These are phyloP conservation scores for Clarireedia sp. DNA, from an alignment of 2,329 filamentous ascomycete genomes.

Conservation along the genomic window DNA sequence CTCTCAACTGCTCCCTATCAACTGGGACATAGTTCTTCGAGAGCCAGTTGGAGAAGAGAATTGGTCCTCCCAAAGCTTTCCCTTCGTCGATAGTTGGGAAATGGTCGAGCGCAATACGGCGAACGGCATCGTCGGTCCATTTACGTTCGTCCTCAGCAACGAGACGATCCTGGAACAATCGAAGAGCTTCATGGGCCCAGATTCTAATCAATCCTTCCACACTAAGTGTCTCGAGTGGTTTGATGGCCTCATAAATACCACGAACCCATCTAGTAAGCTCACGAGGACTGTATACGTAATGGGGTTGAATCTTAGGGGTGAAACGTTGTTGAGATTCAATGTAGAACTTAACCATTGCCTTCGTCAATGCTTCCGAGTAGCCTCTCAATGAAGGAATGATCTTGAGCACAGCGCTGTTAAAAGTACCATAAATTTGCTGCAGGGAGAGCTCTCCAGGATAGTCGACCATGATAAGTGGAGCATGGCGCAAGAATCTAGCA, in stretches of 20 bases:
- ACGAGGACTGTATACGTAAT: conserved; percentile 98
- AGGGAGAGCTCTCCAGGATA: conserved; percentile 95
- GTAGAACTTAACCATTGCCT: conserved; percentile 96
- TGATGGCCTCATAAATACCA: conserved; percentile 93
- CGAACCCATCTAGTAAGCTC: conserved; percentile 97
- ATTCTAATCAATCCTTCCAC: conserved; percentile 91
- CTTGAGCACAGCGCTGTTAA: conserved; percentile 93
- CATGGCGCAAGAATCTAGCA: conserved; percentile 87
- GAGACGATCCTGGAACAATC: conserved; percentile 94
- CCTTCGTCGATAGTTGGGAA: conserved; percentile 95
- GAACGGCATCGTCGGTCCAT: conserved; percentile 88
- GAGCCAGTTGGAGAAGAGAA: conserved; percentile 98
- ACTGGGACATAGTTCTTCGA: conserved; percentile 98
- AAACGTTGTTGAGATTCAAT: conserved; percentile 90
- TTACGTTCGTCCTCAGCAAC: conserved; percentile 88
- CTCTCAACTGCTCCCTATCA: conserved; percentile 85
- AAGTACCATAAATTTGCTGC: conserved; percentile 96
- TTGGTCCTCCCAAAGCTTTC: conserved; percentile 82
- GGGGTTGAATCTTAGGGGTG: conserved; percentile 92
- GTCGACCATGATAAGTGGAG: conserved; percentile 98
- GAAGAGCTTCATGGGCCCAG: conserved; percentile 94
- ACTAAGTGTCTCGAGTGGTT: conserved; percentile 78
- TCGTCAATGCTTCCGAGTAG: conserved; percentile 87
- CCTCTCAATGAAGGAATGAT: conserved; percentile 92
- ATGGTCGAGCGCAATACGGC: conserved; percentile 76